phyloP scores from a whole-genome alignment of 345 rosid genomes.

The Arabis hirsuta region DNA sequence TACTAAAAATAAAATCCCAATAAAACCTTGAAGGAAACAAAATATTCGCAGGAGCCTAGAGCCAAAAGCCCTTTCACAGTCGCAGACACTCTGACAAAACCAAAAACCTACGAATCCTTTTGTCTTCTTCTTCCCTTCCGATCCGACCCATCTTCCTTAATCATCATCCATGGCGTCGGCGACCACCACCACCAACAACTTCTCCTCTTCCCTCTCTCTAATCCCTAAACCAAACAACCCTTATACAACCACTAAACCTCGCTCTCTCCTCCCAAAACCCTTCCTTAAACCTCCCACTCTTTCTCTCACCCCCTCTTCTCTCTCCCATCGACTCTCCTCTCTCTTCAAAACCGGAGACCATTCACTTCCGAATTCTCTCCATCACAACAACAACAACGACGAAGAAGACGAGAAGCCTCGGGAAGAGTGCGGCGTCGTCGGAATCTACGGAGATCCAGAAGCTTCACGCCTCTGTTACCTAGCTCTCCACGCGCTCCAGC shows the following conservation, averaged over 20 bases:
- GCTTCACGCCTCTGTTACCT: slow-evolving; percentile 90
- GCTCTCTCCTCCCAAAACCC: slow-evolving; percentile 47
- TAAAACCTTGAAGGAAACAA: slow-evolving; percentile 20
- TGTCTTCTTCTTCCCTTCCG: not conserved
- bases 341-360: slow-evolving; percentile 21
- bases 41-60: slow-evolving; percentile 5
- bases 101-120: slow-evolving; percentile 23
- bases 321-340: slow-evolving; percentile 47
- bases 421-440: slow-evolving; percentile 98
- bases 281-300: slow-evolving; percentile 50
- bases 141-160: not conserved
- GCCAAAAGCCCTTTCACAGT: slow-evolving; percentile 19
- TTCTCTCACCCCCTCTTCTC: slow-evolving; percentile 43
- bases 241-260: slow-evolving; percentile 16
- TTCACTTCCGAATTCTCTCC: slow-evolving; percentile 29
- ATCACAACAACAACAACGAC: not conserved
- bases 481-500: slow-evolving; percentile 95
- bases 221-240: slow-evolving; percentile 38
- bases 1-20: too few relatives aligned
- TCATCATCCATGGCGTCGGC: slow-evolving; percentile 55
- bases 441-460: slow-evolving; percentile 89
- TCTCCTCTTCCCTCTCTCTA: slow-evolving; percentile 42
- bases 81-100: not conserved
- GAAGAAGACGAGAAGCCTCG: slow-evolving; percentile 79
- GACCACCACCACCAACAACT: slow-evolving; percentile 39